A percentile compares a stretch with the other conserved stretches of the same genome.
Conservation (phyloP, 179 eudicot genomes). For the Patellifolia procumbens region DNA sequence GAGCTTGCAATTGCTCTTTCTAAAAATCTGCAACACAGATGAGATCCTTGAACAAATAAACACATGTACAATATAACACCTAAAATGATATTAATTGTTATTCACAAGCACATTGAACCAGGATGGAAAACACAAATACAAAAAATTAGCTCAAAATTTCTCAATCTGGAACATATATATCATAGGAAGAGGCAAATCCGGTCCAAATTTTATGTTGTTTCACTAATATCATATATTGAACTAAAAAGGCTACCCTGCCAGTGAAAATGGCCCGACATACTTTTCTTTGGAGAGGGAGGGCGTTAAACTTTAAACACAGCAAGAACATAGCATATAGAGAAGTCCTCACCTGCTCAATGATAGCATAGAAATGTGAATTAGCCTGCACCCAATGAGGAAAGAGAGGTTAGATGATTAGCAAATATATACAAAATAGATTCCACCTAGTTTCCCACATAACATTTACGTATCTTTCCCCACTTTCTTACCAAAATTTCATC, state of each 20-base stretch:
- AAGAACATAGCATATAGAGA: constrained; percentile 3
- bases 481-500: not conserved
- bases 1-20: not conserved
- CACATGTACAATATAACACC: no score
- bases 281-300: not conserved
- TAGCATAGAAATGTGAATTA: constrained; percentile 95
- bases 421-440: not conserved
- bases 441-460: not conserved
- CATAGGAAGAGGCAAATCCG: not conserved
- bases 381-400: constrained; percentile 63
- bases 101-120: not conserved
- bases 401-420: constrained; percentile 8
- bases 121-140: not conserved
- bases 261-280: not conserved
- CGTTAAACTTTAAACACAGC: not conserved
- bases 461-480: not conserved
- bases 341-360: constrained; percentile 81
- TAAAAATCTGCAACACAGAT: no score
- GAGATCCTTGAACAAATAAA: no score
- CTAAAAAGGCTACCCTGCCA: not conserved
- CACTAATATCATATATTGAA: not conserved
- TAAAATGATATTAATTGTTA: no score
- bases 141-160: not conserved
- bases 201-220: not conserved
- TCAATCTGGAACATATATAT: not conserved